Evolutionary conservation across 1,284 basidiomycete species (phyloP).

Genomic region (Omphalotus olearius): DNA sequence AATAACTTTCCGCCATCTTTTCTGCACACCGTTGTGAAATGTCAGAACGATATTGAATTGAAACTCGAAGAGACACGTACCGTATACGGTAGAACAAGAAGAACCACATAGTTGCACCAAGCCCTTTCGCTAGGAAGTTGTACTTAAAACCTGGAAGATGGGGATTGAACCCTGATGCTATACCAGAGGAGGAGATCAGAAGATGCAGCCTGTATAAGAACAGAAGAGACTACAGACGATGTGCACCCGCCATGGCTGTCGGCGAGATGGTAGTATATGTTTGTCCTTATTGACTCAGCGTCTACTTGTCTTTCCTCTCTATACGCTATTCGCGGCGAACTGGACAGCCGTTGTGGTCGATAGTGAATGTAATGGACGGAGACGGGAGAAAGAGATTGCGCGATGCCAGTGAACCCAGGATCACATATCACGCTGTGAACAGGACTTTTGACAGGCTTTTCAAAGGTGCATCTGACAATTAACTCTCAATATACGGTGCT

Average conservation of each 20-base stretch:
- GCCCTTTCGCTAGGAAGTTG: constrained; percentile 75
- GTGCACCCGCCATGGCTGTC: constrained; percentile 18
- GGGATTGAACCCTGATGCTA: constrained; percentile 77
- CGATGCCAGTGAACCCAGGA: constrained; percentile 39
- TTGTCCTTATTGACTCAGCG: constrained; percentile 8
- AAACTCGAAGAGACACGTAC: constrained; percentile 43
- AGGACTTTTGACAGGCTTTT: constrained; percentile 63
- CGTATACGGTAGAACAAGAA: constrained; percentile 94
- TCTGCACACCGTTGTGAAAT: constrained; percentile 30
- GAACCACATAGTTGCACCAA: constrained; percentile 96
- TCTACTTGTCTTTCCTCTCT: neutral
- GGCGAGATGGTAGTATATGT: neutral
- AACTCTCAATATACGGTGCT: neutral
- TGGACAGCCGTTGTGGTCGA: neutral
- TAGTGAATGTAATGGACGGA: constrained; percentile 15
- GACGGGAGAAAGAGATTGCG: constrained; percentile 42
- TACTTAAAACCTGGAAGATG: constrained; percentile 78
- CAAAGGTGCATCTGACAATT: constrained; percentile 39
- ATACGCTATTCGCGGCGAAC: too few relatives aligned
- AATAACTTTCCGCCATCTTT: constrained; percentile 73
- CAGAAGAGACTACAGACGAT: constrained; percentile 4
- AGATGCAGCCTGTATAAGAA: constrained; percentile 1
- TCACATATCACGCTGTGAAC: constrained; percentile 48
- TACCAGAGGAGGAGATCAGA: constrained; percentile 10
- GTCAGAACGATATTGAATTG: neutral